Conservation (phyloP, 352 stramenopile genomes). For the Pythium myriotylum region DNA sequence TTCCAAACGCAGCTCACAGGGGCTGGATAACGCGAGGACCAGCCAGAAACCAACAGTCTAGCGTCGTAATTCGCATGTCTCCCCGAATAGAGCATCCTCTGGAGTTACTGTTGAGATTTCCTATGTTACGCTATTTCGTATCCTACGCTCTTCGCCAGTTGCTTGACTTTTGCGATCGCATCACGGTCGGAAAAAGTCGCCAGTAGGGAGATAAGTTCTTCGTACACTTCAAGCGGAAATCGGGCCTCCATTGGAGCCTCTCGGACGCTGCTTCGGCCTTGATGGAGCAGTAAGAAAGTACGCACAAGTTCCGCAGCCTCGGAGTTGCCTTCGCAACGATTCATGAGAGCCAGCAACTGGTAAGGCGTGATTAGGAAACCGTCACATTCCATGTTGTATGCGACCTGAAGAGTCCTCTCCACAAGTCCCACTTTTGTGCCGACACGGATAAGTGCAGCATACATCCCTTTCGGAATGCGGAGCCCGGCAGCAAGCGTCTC, state of each 20-base stretch:
- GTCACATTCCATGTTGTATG: slow-evolving; percentile 87
- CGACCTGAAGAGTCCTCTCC: slow-evolving; percentile 69
- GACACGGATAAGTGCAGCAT: slow-evolving; percentile 57
- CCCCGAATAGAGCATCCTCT: slow-evolving; percentile 6
- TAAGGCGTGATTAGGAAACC: slow-evolving; percentile 51
- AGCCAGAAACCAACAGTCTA: neutral
- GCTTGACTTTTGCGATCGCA: slow-evolving; percentile 41
- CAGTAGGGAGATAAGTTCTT: slow-evolving; percentile 53
- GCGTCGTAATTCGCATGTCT: neutral
- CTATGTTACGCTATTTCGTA: slow-evolving; percentile 18
- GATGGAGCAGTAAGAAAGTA: slow-evolving; percentile 72
- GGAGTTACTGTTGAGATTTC: neutral
- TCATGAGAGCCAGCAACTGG: slow-evolving; percentile 56
- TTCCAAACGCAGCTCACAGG: neutral
- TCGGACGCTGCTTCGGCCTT: slow-evolving; percentile 28
- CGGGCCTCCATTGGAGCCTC: slow-evolving; percentile 28
- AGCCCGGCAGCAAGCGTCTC: slow-evolving; percentile 48
- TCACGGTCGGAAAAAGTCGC: slow-evolving; percentile 50
- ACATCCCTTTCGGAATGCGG: slow-evolving; percentile 57
- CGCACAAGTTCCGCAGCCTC: slow-evolving; percentile 61
- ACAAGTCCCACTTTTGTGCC: slow-evolving; percentile 62
- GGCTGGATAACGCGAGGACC: neutral
- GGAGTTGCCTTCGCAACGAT: slow-evolving; percentile 40
- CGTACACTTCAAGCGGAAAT: slow-evolving; percentile 61
- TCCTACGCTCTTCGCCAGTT: slow-evolving; percentile 33